Evolutionary conservation across 2,329 filamentous ascomycete genomes (phyloP).

Genomic region (Talaromyces islandicus): DNA sequence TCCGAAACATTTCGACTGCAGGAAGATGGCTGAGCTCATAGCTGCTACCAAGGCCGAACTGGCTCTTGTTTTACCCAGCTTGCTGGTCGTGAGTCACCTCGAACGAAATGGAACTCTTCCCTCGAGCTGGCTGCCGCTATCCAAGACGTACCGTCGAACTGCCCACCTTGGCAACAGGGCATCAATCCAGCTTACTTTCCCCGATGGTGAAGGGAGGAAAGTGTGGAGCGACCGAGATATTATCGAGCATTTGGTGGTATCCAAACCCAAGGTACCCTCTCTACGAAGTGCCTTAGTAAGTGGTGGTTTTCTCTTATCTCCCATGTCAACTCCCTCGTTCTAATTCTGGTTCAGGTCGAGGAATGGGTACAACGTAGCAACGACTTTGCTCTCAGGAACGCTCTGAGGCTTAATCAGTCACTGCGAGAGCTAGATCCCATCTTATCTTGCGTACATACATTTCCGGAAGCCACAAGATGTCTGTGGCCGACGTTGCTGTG

Average conservation of each 20-base stretch:
- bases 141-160: neutral
- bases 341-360: neutral
- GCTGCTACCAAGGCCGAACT: neutral
- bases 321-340: neutral
- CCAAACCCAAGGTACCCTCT: neutral
- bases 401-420: neutral
- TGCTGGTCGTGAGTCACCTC: neutral
- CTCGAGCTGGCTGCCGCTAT: neutral
- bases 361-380: neutral
- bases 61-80: neutral
- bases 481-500: conserved; percentile 70
- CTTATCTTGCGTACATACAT: conserved; percentile 81
- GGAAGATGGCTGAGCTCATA: neutral
- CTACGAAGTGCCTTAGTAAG: neutral
- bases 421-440: conserved; percentile 69
- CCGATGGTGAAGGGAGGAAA: neutral
- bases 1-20: neutral
- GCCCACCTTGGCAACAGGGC: neutral
- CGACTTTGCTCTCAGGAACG: neutral
- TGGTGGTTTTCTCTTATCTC: neutral
- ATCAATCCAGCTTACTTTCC: neutral
- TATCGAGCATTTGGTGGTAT: neutral
- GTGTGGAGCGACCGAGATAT: neutral
- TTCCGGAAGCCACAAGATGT: conserved; percentile 65
- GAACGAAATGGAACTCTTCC: neutral